Percentiles rank a stretch among this genome's conserved stretches.
phyloP scores from a whole-genome alignment of 352 stramenopile genomes.

The Pythium grandisporangium region DNA sequence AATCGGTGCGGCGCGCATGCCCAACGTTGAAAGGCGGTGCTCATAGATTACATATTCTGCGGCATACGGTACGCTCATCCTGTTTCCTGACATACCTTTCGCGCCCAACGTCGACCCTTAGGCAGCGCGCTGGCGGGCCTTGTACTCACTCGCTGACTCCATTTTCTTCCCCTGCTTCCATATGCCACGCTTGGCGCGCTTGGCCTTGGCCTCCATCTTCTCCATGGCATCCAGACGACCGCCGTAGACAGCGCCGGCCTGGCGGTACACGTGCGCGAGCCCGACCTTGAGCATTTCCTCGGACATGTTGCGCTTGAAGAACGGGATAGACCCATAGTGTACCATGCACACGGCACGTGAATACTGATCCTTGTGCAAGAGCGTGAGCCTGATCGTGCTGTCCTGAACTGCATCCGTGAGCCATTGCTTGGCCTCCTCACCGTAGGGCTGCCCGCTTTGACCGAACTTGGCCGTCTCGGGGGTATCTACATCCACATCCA shows the following conservation, averaged over 20 bases:
- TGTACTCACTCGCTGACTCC: slow-evolving; percentile 70
- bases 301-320: slow-evolving; percentile 66
- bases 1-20: too few species aligned
- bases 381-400: slow-evolving; percentile 51
- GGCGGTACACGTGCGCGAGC: slow-evolving; percentile 62
- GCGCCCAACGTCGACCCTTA: too few species aligned
- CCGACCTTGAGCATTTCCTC: slow-evolving; percentile 76
- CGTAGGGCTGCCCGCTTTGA: slow-evolving; percentile 62
- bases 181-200: slow-evolving; percentile 55
- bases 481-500: slow-evolving; percentile 30
- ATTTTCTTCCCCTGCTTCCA: slow-evolving; percentile 72
- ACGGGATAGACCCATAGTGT: slow-evolving; percentile 70
- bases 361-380: slow-evolving; percentile 83
- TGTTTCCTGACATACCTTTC: too few species aligned
- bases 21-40: too few species aligned
- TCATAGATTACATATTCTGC: too few species aligned
- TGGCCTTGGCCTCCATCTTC: slow-evolving; percentile 46
- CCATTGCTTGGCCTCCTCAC: slow-evolving; percentile 73
- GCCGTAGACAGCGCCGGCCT: slow-evolving; percentile 75
- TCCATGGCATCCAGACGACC: slow-evolving; percentile 62
- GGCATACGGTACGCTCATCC: too few species aligned
- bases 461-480: slow-evolving; percentile 84
- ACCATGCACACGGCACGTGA: slow-evolving; percentile 77
- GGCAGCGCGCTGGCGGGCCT: slow-evolving; percentile 57
- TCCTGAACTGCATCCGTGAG: slow-evolving; percentile 33